Evolutionary conservation across 1,284 basidiomycete species (phyloP), one percentile per base, ranked within the genome.

Genomic region (Puccinia sorghi): DNA sequence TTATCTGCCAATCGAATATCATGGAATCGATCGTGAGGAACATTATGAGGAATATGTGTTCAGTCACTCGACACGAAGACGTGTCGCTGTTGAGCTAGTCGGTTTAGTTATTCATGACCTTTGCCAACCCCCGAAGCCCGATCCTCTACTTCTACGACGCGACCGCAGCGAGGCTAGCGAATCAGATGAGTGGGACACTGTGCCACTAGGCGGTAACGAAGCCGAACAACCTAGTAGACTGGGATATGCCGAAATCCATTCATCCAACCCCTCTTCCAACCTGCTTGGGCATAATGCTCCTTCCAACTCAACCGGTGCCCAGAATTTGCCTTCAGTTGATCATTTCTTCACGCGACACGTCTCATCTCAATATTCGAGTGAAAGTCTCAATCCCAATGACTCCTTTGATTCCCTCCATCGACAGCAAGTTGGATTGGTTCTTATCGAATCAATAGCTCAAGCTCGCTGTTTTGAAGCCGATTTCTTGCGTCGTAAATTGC

Each of bases 391-490:
- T 25, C 72, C 54, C 25, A 73, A 48, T 12, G 72, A 75, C 12
- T 75, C 52, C 7, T 3, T 37, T 8, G 46, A 75, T 8, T 48
- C 27, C 37, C 15, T 22, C 48, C 17, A 50, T 46, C 46, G 61
- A 8, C 32, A 64, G 32, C 74, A 77, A 59, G 66, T 69, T 25
- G 64, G 74, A 12, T 17, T 77, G 6, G 25, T 50, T 32, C 25
- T 77, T 3, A 77, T 77, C 52, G 74, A 64, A n/a, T 77, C 32
- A 32, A 69, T 77, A 32, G 63, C 66, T 12, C 50, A 67, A 69
- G 50, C 64, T 57, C 61, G 74, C 17, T 77, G 74, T 32, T 39
- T 77, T 37, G 41, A 46, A 13, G 50, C 73, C n/a, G 27, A 32
- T 37, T 66, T 64, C 32, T 22, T 75, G 27, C 48, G 50, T 17